Base-by-base conservation (phyloP, 257 asterid species). In the Capsicum pubescens region DNA sequence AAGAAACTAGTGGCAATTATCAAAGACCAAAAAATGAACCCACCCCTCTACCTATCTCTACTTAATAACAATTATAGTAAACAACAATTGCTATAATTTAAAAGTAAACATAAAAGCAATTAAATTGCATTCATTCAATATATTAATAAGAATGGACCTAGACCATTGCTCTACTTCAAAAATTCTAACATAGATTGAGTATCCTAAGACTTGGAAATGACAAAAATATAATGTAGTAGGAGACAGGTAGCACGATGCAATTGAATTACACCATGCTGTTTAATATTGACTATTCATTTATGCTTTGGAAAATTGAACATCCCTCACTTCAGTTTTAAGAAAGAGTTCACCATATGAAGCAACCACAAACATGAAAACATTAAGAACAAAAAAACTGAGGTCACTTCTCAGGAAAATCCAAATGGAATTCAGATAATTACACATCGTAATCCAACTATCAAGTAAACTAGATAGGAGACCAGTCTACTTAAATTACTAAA, bases 181-280 rank as follows among this genome's bases (percentile, higher is more conserved):
- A 55, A 15, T 11, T 55, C 59, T 17, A 58, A 7, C 6, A 6
- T 7, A 58, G 19, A 7, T 21, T 6, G 21, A 8, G 66, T 7
- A 17, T 59, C 32, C 8, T 10, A 17, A 32, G 39, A 15, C 71
- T 19, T 9, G 15, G 39, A 42, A 80, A 8, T 11, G 16, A 26
- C 32, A 11, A 58, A 32, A 8, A 36, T 13, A 67, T 4, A 17
- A 8, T 81, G 63, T 81, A 16, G 84, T 21, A 81, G 54, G 32
- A 63, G 84, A 81, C 77, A 81, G 77, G 84, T 63, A 81, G 84
- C 84, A 81, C 14, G 42, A 42, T 81, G 84, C 78, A 63, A 81
- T 14, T 13, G 35, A 19, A 79, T 21, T 26, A 48, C 56, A 80
- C 83, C 16, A 58, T 17, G 32, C 1, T 80, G 83, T 81, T 81